Percentiles rank a stretch among this genome's conserved stretches.
phyloP scores from a whole-genome alignment of 2,329 filamentous ascomycete genomes.

The Neofusicoccum kwambonambiense region DNA sequence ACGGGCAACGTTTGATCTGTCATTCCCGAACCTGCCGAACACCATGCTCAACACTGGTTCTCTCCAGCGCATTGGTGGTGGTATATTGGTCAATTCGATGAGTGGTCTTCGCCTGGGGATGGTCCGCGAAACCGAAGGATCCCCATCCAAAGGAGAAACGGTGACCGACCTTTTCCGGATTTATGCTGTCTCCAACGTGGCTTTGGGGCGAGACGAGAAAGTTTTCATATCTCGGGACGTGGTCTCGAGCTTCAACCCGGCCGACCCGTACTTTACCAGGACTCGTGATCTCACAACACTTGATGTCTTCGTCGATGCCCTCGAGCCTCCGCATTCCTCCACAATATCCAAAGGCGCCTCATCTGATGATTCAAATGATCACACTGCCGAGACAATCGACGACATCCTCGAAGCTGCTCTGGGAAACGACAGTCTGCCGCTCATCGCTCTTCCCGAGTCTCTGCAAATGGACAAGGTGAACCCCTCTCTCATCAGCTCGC shows the following conservation, averaged over 20 bases:
- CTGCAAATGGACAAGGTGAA: slow-evolving; percentile 26
- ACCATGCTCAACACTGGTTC: slow-evolving; percentile 47
- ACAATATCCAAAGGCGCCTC: not conserved
- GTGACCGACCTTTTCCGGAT: slow-evolving; percentile 61
- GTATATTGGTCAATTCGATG: slow-evolving; percentile 60
- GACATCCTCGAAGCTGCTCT: slow-evolving; percentile 12
- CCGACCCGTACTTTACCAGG: slow-evolving; percentile 81
- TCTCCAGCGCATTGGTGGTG: slow-evolving; percentile 58
- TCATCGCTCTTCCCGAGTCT: slow-evolving; percentile 24
- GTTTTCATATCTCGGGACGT: slow-evolving; percentile 77
- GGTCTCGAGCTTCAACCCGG: slow-evolving; percentile 64
- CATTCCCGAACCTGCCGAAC: slow-evolving; percentile 59
- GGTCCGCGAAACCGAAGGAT: slow-evolving; percentile 57
- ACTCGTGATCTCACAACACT: slow-evolving; percentile 70
- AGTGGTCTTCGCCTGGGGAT: slow-evolving; percentile 64
- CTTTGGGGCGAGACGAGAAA: slow-evolving; percentile 83
- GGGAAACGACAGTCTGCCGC: slow-evolving; percentile 16
- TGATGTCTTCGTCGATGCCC: slow-evolving; percentile 67
- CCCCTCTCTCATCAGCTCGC: slow-evolving; percentile 32
- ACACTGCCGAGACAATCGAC: not conserved
- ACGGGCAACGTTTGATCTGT: slow-evolving; percentile 69
- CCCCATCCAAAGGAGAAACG: slow-evolving; percentile 17
- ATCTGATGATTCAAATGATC: not conserved
- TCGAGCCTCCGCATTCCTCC: slow-evolving; percentile 26
- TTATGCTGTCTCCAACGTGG: slow-evolving; percentile 75